Base-by-base conservation (phyloP, 805 yeast species). In the Saccharomycopsis oosterbeekiorum region DNA sequence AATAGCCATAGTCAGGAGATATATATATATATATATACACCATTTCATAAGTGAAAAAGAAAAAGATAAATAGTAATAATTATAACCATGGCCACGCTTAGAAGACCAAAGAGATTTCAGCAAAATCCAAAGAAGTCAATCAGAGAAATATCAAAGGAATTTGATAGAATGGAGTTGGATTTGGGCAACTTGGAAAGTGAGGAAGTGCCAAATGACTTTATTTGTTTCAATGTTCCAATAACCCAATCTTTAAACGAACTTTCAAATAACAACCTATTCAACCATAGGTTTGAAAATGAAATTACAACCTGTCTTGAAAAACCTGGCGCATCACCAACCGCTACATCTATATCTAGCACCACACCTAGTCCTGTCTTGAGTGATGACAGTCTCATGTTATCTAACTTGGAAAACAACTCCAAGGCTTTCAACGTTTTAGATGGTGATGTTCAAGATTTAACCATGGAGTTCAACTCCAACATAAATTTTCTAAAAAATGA, bases 151-250 rank as follows among this genome's bases (percentile, higher is more conserved):
- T 14, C 58, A 4, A 34, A 26, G 4, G 54, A 56, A 1, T 42
- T 40, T 24, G 58, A 62, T 36, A 59, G 59, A 17, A 37, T 58
- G 4, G 63, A 60, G 11, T 51, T 63, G 9, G 65, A 63, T 40
- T 63, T 61, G 51, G 59, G 54, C 26, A 59, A 64, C 56, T 62
- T 54, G 40, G 65, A 62, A 15, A 58, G 40, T 36, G 66, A 64
- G 36, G 65, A 64, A 36, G 40, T 64, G 9, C 66, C 66, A 9
- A 58, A 64, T 29, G 66, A 64, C 37, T 64, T 62, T 42, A 56
- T 64, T 17, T 64, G 66, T 39, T 64, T 64, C 50, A 64, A 64
- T 57, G 66, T 64, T 9, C 66, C 66, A 54, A 62, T 64, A n/a
- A 62, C 63, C 1, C 65, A 62, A 37, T 58, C 63, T 12, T 55